Conservation (phyloP, 768 basidiomycete genomes). For the Termitomyces titanicus region DNA sequence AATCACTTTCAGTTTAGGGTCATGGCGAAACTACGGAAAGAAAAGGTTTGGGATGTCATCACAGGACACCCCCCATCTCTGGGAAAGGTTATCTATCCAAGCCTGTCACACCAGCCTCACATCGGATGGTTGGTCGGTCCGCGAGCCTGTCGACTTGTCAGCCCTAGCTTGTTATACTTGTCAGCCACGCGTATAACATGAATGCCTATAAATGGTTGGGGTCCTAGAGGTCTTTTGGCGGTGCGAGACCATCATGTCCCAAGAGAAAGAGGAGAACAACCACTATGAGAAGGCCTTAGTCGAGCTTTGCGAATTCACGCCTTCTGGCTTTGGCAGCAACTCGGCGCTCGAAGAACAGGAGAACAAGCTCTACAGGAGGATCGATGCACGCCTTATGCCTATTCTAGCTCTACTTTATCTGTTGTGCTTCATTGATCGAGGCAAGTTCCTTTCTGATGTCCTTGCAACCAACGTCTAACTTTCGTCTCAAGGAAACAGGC, state of each 20-base stretch:
- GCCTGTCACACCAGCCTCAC: no score
- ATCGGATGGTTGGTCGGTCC: no score
- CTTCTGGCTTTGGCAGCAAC: conserved; percentile 41
- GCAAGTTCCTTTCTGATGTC: conserved; percentile 22
- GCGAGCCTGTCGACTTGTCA: neutral
- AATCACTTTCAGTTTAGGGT: no score
- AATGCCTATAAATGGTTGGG: neutral
- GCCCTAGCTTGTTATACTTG: neutral
- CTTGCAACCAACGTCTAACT: neutral
- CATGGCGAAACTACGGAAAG: no score
- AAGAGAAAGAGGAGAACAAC: conserved; percentile 11
- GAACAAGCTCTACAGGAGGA: conserved; percentile 51
- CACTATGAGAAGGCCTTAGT: conserved; percentile 15
- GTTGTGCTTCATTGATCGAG: conserved; percentile 62
- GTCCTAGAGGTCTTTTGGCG: no score
- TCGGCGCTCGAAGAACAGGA: conserved; percentile 43
- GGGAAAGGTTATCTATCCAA: no score
- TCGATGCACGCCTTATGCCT: conserved; percentile 55
- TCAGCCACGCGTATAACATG: neutral
- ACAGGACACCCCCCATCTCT: no score
- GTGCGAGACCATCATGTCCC: conserved; percentile 7
- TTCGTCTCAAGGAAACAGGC: conserved; percentile 49
- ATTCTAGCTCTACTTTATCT: conserved; percentile 60
- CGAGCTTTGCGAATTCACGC: conserved; percentile 14
- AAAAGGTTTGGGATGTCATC: no score